These are phyloP conservation scores for Alternaria triticimaculans DNA, from an alignment of 2,329 filamentous ascomycete species.

Conservation along the genomic window DNA sequence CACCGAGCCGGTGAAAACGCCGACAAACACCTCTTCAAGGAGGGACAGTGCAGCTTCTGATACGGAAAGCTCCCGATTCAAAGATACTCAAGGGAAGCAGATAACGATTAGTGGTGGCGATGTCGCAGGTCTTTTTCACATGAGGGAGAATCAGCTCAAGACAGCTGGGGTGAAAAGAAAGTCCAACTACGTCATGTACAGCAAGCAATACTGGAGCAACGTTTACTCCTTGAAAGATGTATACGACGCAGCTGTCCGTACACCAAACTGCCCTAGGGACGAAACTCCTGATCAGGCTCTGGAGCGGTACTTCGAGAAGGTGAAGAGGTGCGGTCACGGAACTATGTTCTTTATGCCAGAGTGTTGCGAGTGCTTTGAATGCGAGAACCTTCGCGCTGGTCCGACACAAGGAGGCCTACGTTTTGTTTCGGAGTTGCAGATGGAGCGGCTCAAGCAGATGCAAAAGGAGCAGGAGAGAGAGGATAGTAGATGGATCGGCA, in stretches of 20 bases:
- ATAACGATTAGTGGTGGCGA: fast-evolving
- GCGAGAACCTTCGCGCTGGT: not conserved
- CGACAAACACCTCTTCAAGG: not conserved
- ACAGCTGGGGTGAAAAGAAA: no score
- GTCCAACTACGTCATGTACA: not conserved
- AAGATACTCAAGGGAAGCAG: no score
- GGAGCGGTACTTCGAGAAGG: not conserved
- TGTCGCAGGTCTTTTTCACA: no score
- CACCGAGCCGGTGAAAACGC: not conserved
- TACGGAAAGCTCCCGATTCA: not conserved
- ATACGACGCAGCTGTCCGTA: not conserved
- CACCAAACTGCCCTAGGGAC: not conserved
- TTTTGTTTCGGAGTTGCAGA: not conserved
- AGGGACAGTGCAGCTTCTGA: not conserved
- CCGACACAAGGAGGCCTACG: not conserved
- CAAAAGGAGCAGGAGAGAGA: not conserved
- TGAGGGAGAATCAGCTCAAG: no score
- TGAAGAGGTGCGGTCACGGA: not conserved
- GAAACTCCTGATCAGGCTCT: not conserved
- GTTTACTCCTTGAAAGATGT: not conserved
- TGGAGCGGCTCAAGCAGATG: not conserved
- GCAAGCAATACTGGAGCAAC: not conserved
- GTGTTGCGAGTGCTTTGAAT: not conserved
- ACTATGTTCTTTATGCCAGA: not conserved
- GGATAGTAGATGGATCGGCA: not conserved